Base-by-base conservation (phyloP, 345 rosid species). In the Pseudoturritis turrita region DNA sequence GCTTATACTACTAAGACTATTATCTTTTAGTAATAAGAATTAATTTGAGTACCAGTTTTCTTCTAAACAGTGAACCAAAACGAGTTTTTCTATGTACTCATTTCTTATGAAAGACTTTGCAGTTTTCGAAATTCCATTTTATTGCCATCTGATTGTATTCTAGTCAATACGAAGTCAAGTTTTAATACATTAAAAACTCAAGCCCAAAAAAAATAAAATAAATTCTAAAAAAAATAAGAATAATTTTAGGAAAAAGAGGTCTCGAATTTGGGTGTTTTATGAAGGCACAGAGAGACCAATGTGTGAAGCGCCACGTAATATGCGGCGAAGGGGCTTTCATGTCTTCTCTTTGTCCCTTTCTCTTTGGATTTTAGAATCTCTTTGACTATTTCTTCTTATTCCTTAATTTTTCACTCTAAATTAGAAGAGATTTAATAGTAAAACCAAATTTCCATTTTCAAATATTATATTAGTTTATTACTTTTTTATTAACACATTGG, bases 211-310 rank as follows among this genome's bases (percentile, higher is more conserved):
- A n/a, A n/a, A n/a, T n/a, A n/a, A n/a, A n/a, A n/a, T n/a, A n/a
- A 39, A 3, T 40, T 43, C 33, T 18, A 29, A 4, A 7, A 25
- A 44, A 17, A 31, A 4, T 36, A 19, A 18, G 25, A 49, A 60
- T 33, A 51, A 29, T 10, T 60, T 68, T 31, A 68, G 74, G 78
- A 75, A 75, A 75, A 75, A 75, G 78, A 75, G 78, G 73, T 68
- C 78, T 75, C 78, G 75, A 76, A 76, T 69, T 70, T 76, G 79
- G 75, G 70, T 76, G 75, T 76, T 76, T 76, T 76, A 46, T 76
- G 75, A n/a, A 69, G 70, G 69, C 36, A 35, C 57, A 68, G 63
- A 69, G 75, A 53, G 47, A 55, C 65, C 75, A 56, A 70, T 69
- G 71, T 26, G 4, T 46, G 25, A 70, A 62, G 71, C 49, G 75